A percentile compares a stretch with the other conserved stretches of the same genome.
Conservation (phyloP, 768 basidiomycete genomes). For the Lactarius hengduanensis region DNA sequence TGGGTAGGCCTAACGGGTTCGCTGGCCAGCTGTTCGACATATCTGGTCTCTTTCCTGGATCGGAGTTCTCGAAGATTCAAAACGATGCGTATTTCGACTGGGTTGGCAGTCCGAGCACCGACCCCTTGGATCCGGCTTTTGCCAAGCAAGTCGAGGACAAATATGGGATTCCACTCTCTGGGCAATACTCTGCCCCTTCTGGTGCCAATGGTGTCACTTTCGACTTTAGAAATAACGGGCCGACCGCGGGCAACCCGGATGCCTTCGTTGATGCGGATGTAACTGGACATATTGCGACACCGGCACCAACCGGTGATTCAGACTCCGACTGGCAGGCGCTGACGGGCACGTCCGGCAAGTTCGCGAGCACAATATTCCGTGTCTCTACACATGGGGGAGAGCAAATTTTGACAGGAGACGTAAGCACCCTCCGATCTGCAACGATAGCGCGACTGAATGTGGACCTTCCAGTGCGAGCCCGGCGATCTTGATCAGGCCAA, state of each 20-base stretch:
- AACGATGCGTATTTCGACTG: neutral
- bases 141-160: neutral
- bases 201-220: neutral
- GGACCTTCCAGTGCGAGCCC: neutral
- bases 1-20: neutral
- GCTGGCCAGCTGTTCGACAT: neutral
- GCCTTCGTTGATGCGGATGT: neutral
- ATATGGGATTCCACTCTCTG: neutral
- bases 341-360: neutral
- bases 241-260: neutral
- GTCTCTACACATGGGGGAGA: neutral
- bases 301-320: neutral
- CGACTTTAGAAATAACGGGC: neutral
- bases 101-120: accelerated
- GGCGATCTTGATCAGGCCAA: neutral
- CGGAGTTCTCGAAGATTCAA: neutral
- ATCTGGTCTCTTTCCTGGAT: neutral
- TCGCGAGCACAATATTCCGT: neutral
- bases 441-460: neutral
- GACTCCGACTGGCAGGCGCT: neutral
- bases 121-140: neutral
- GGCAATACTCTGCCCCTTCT: neutral
- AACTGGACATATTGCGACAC: neutral
- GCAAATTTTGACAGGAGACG: neutral
- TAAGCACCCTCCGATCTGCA: neutral